These are phyloP conservation scores for Barnettozyma siamensis DNA, from an alignment of 805 yeast species.

Conservation along the genomic window DNA sequence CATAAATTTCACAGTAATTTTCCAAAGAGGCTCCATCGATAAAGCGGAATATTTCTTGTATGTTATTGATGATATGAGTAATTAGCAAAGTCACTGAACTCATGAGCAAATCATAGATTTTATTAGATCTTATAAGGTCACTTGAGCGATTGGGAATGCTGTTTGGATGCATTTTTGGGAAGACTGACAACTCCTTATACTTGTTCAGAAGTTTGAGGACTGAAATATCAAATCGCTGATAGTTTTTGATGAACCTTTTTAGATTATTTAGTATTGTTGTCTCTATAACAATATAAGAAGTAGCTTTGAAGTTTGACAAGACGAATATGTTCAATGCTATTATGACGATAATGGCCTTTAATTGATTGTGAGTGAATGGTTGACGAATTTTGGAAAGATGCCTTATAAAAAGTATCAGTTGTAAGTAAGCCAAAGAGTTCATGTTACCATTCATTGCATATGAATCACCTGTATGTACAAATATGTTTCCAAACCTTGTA, in stretches of 20 bases:
- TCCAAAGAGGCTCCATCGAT: conserved; percentile 31
- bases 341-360: conserved; percentile 4
- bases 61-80: conserved; percentile 26
- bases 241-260: conserved; percentile 14
- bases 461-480: neutral
- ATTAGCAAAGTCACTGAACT: conserved; percentile 30
- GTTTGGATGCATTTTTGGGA: conserved; percentile 14
- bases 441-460: neutral
- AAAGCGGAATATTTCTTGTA: conserved; percentile 24
- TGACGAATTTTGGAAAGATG: conserved; percentile 5
- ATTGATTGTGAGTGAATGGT: neutral
- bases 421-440: conserved; percentile 1
- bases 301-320: conserved; percentile 2
- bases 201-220: conserved; percentile 24
- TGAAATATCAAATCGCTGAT: conserved; percentile 25
- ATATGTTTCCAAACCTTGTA: conserved; percentile 4
- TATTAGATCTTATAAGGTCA: neutral
- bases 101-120: conserved; percentile 17
- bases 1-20: conserved; percentile 40
- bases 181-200: conserved; percentile 27
- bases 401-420: neutral
- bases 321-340: conserved; percentile 8
- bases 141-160: neutral
- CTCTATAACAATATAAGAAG: conserved; percentile 9
- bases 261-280: conserved; percentile 13